A percentile compares a stretch with the other conserved stretches of the same genome.
Evolutionary conservation across 441 rosid species (phyloP).

Genomic region (Corymbia calophylla): DNA sequence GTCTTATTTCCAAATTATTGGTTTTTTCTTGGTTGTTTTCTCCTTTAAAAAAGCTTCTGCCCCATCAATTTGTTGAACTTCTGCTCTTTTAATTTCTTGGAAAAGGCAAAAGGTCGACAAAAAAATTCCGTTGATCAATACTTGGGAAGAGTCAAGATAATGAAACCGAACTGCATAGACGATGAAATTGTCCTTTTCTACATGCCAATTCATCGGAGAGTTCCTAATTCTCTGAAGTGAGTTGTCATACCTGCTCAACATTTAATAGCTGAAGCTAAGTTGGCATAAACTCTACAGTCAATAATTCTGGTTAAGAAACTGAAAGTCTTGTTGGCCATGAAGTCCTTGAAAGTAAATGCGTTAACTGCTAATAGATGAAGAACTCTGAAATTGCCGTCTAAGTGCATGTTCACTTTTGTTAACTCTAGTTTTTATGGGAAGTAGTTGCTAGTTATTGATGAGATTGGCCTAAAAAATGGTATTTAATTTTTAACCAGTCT

Average conservation of each 20-base stretch:
- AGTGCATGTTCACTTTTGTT: background rate
- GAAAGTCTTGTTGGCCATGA: background rate
- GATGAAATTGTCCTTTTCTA: background rate
- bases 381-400: background rate
- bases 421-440: background rate
- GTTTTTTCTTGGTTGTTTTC: background rate
- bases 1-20: background rate
- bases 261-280: background rate
- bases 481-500: no score
- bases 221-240: background rate
- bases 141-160: background rate
- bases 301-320: background rate
- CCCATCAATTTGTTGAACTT: background rate
- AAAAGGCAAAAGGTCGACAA: background rate
- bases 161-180: slow-evolving; percentile 15
- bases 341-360: background rate
- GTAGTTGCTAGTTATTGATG: no score
- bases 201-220: background rate
- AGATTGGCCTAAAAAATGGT: no score
- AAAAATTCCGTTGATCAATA: background rate
- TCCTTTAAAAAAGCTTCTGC: background rate
- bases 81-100: background rate
- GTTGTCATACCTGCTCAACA: background rate
- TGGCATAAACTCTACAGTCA: background rate
- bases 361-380: background rate